Percentiles rank a stretch among this genome's conserved stretches.
These are phyloP conservation scores for Exophiala calicioides DNA, from an alignment of 2,329 filamentous ascomycete species.

Conservation along the genomic window DNA sequence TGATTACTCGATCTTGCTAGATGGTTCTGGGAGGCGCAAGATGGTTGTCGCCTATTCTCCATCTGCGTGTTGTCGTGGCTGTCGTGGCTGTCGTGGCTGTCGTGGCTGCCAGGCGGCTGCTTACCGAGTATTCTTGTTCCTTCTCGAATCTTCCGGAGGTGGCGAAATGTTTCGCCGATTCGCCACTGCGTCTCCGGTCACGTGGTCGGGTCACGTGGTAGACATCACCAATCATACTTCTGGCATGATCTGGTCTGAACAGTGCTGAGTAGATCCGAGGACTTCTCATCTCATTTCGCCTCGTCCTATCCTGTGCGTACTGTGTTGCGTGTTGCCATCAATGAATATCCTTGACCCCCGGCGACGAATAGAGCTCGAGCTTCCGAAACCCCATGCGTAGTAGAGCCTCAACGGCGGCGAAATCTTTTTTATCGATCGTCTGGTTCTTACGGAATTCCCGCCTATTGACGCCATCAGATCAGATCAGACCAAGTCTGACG, in stretches of 20 bases:
- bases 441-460: constrained; percentile 74
- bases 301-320: no score
- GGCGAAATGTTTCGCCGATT: constrained; percentile 21
- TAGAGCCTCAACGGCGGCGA: constrained; percentile 80
- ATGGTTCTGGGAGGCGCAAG: constrained; percentile 25
- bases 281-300: no score
- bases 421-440: constrained; percentile 78
- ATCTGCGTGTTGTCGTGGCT: no score
- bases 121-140: constrained; percentile 18
- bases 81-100: no score
- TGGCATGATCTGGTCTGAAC: no score
- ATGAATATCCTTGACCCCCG: constrained; percentile 74
- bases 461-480: constrained; percentile 45
- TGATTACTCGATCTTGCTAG: constrained; percentile 23
- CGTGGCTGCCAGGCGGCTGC: no score
- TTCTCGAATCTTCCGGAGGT: constrained; percentile 22
- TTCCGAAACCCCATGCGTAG: constrained; percentile 79
- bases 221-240: not conserved
- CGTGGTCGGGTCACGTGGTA: constrained; percentile 11
- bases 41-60: no score
- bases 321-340: constrained; percentile 25
- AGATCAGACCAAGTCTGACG: constrained; percentile 6
- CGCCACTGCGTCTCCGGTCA: constrained; percentile 23
- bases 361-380: constrained; percentile 76
- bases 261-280: no score